Base-by-base conservation (phyloP, 176 grass and related monocot species). In the Aegilops speltoides region DNA sequence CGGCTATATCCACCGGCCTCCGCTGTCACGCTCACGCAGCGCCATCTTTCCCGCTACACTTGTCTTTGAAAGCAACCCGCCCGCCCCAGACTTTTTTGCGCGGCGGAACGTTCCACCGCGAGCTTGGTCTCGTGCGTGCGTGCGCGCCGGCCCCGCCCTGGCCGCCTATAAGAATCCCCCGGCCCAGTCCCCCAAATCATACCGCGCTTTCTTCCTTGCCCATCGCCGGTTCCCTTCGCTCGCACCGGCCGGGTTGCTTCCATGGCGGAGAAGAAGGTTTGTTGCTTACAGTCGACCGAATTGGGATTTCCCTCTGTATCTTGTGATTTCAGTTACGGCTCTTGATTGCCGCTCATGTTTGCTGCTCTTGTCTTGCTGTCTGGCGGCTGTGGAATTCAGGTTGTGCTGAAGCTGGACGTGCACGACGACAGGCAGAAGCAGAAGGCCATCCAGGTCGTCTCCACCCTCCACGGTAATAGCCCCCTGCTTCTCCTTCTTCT, bases 391-490 rank as follows among this genome's bases (percentile, higher is more conserved):
- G 7, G 40, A 26, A 19, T 64, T 76, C 91, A 93, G 76, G 23
- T 94, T 4, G 87, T 99, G 78, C 57, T 99, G 72, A 94, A 96
- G 77, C 76, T 99, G 90, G 83, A 94, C 86, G 13, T 99, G 78
- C 94, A 96, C 81, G 90, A 96, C 72, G n/a, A 88, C 34, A 96
- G 77, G 89, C 87, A 94, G 4, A 99, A 99, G 92, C 80, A 89
- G 88, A 95, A 83, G 88, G 96, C 92, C 4, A 54, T 98, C 56
- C 92, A 91, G 37, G 81, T 76, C 2, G 96, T 94, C 68, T 91
- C 96, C 67, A 19, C 36, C 14, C 91, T 93, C 48, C 41, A 45
- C 0, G 96, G 95, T 93, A 83, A 19, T 12, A 33, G 6, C 8
- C 66, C 13, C 5, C 8, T 56, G 15, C 37, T 60, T 28, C 64